Evolutionary conservation across 2,329 filamentous ascomycete genomes (phyloP).

Genomic region (Aspergillus transmontanensis): DNA sequence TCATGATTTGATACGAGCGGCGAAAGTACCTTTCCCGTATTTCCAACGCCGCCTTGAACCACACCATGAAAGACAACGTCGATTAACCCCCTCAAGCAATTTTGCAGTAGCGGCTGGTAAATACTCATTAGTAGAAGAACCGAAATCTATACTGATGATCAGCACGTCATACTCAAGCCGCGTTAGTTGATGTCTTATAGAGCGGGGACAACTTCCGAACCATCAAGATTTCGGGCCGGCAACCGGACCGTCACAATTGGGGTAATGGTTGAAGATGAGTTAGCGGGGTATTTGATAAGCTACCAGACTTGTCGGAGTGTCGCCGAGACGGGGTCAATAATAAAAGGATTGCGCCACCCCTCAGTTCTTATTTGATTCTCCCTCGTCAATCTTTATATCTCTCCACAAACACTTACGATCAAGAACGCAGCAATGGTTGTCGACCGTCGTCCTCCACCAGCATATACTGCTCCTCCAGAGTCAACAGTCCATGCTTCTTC

Average conservation of each 20-base stretch:
- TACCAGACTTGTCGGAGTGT: conserved; percentile 5
- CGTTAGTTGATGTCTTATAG: not conserved
- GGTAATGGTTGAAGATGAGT: not conserved
- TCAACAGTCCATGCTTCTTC: conserved; percentile 41
- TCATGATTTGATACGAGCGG: not conserved
- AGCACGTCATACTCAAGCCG: not conserved
- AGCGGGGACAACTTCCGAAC: not conserved
- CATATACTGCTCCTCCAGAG: conserved; percentile 40
- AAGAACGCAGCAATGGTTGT: conserved; percentile 27
- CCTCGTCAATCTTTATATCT: not conserved
- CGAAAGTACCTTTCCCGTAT: not conserved
- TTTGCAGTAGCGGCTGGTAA: not conserved
- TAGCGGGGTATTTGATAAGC: conserved; percentile 10
- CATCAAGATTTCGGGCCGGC: not conserved
- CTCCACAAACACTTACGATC: not conserved
- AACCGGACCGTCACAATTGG: not conserved
- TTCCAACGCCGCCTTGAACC: not conserved
- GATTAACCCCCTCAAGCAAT: too few relatives aligned
- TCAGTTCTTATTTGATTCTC: too few relatives aligned
- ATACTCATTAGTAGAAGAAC: not conserved
- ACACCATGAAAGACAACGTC: not conserved
- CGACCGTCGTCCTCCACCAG: conserved; percentile 38
- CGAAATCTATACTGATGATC: not conserved
- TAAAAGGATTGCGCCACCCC: conserved; percentile 2
- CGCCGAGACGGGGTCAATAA: conserved; percentile 3